Evolutionary conservation across 1,284 basidiomycete genomes (phyloP).

Genomic region (Trichosporon coremiiforme): DNA sequence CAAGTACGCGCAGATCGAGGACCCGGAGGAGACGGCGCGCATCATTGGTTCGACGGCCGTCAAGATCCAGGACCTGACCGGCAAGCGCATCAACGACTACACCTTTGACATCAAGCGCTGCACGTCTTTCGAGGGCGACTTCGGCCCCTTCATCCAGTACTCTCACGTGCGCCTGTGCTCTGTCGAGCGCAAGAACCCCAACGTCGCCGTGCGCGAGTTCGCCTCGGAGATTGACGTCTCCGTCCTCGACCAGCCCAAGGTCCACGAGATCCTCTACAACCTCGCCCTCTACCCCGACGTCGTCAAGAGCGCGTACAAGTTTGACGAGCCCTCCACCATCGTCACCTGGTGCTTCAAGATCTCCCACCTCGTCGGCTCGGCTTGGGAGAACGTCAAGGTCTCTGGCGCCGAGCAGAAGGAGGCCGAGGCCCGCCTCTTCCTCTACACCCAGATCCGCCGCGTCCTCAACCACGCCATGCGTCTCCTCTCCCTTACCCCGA

Average conservation of each 20-base stretch:
- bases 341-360: slow-evolving; percentile 62
- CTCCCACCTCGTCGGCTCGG: slow-evolving; percentile 54
- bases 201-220: slow-evolving; percentile 69
- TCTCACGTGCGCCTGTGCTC: slow-evolving; percentile 93
- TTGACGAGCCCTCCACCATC: slow-evolving; percentile 86
- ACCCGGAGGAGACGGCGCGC: slow-evolving; percentile 77
- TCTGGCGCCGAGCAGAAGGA: slow-evolving; percentile 71
- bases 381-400: slow-evolving; percentile 64
- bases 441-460: slow-evolving; percentile 85
- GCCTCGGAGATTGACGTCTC: slow-evolving; percentile 70
- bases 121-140: slow-evolving; percentile 96
- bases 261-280: slow-evolving; percentile 83
- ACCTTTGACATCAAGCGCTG: slow-evolving; percentile 93
- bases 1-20: slow-evolving; percentile 86
- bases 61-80: slow-evolving; percentile 98
- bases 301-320: slow-evolving; percentile 79
- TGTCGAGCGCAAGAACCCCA: slow-evolving; percentile 89
- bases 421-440: slow-evolving; percentile 83
- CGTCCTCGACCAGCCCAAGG: slow-evolving; percentile 71
- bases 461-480: slow-evolving; percentile 85
- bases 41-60: slow-evolving; percentile 95
- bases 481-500: slow-evolving; percentile 80
- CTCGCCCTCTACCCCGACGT: slow-evolving; percentile 89
- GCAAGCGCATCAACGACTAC: slow-evolving; percentile 96
- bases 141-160: slow-evolving; percentile 91